Evolutionary conservation across 1,284 basidiomycete species (phyloP).

Genomic region (Trichosporon ovoides): DNA sequence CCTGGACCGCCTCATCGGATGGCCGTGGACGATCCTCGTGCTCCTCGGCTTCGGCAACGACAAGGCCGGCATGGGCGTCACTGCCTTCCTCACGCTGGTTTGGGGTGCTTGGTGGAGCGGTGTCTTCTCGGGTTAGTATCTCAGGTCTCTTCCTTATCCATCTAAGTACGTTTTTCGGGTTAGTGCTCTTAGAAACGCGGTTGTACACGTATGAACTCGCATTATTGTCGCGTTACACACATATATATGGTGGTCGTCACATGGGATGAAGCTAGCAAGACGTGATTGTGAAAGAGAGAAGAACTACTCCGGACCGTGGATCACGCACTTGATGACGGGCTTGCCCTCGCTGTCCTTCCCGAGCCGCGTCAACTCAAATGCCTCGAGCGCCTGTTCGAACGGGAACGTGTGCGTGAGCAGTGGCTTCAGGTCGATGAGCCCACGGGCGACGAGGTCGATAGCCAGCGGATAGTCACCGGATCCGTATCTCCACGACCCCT

Average conservation of each 20-base stretch:
- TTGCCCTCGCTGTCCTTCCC: constrained; percentile 68
- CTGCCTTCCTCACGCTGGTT: constrained; percentile 40
- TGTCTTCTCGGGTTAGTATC: constrained; percentile 9
- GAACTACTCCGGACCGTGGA: constrained; percentile 44
- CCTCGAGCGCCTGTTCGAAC: constrained; percentile 54
- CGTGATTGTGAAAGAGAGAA: too few species aligned
- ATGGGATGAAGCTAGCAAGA: too few species aligned
- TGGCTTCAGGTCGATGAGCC: constrained; percentile 54
- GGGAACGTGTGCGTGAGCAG: constrained; percentile 58
- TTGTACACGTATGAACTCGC: too few species aligned
- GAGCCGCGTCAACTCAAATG: constrained; percentile 54
- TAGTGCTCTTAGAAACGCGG: neutral
- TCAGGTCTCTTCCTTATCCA: too few species aligned
- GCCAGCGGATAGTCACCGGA: constrained; percentile 49
- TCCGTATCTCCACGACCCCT: constrained; percentile 47
- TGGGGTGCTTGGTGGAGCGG: constrained; percentile 45
- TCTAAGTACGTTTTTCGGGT: too few species aligned
- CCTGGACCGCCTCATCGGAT: constrained; percentile 39
- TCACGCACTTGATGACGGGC: constrained; percentile 45
- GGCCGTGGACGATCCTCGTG: constrained; percentile 39
- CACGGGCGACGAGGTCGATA: constrained; percentile 55
- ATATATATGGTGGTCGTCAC: too few species aligned
- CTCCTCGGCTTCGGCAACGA: constrained; percentile 41
- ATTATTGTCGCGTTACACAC: too few species aligned
- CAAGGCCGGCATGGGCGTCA: constrained; percentile 37